Percentiles rank a stretch among this genome's conserved stretches.
phyloP scores from a whole-genome alignment of 768 basidiomycete genomes.

The Suillus bovinus region DNA sequence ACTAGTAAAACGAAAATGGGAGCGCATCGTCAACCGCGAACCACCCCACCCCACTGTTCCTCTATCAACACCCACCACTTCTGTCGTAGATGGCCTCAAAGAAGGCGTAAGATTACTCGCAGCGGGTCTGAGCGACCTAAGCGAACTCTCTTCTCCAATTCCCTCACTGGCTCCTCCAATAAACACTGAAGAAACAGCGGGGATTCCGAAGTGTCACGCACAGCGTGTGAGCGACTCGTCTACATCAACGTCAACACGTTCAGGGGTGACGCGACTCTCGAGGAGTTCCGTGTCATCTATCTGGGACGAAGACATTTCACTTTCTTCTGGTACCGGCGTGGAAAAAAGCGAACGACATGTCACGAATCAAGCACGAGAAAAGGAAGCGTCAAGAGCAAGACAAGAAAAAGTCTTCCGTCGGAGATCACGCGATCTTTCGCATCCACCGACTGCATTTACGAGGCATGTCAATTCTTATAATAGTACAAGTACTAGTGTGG shows the following conservation, averaged over 20 bases:
- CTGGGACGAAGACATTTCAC: constrained; percentile 32
- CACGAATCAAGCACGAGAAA: constrained; percentile 10
- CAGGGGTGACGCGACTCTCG: constrained; percentile 39
- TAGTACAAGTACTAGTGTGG: constrained; percentile 1
- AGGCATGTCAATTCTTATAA: constrained; percentile 1
- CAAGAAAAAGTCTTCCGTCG: constrained; percentile 24
- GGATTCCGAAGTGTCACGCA: constrained; percentile 20
- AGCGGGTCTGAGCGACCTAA: constrained; percentile 40
- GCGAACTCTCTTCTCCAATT: constrained; percentile 22
- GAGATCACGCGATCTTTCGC: constrained; percentile 26
- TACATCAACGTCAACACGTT: constrained; percentile 25
- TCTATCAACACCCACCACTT: constrained; percentile 18
- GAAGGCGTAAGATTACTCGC: constrained; percentile 65
- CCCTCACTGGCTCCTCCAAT: constrained; percentile 14
- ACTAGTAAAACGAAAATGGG: constrained; percentile 82
- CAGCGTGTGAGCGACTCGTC: constrained; percentile 29
- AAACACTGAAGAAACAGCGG: constrained; percentile 19
- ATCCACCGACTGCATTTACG: constrained; percentile 5
- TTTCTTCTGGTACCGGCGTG: constrained; percentile 7
- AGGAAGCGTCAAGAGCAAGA: constrained; percentile 26
- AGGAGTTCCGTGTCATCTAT: constrained; percentile 49
- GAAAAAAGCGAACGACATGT: constrained; percentile 17
- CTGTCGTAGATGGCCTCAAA: constrained; percentile 59
- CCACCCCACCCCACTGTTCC: constrained; percentile 6
- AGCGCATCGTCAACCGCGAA: constrained; percentile 64